Conservation (phyloP, 208 protist genomes). For the Leishmania turanica region DNA sequence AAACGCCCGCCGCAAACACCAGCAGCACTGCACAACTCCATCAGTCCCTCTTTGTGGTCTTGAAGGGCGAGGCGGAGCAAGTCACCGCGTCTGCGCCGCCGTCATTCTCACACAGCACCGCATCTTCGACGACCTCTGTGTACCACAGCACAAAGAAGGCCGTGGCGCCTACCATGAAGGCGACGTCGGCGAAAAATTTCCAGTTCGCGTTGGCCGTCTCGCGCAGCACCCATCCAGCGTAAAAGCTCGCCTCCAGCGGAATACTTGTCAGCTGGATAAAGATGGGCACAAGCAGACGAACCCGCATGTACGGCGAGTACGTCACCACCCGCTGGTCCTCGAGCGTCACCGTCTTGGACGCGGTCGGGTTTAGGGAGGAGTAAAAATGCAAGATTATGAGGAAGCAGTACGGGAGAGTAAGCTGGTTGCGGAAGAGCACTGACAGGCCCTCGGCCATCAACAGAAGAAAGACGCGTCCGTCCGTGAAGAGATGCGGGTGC, state of each 20-base stretch:
- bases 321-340: slow-evolving; percentile 34
- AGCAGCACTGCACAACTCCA: not conserved
- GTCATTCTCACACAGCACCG: not conserved
- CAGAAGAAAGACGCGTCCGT: slow-evolving; percentile 44
- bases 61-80: not conserved
- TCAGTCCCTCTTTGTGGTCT: not conserved
- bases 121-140: slow-evolving; percentile 39
- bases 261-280: slow-evolving; percentile 46
- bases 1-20: not conserved
- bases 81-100: not conserved
- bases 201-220: slow-evolving; percentile 78
- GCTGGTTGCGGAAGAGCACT: slow-evolving; percentile 43
- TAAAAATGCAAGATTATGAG: slow-evolving; percentile 65
- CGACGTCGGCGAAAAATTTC: slow-evolving; percentile 75
- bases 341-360: slow-evolving; percentile 28
- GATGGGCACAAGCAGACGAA: slow-evolving; percentile 56
- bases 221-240: slow-evolving; percentile 61
- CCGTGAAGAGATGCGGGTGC: slow-evolving; percentile 37
- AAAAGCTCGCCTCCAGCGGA: slow-evolving; percentile 68
- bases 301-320: slow-evolving; percentile 41
- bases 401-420: slow-evolving; percentile 54
- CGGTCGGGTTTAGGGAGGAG: slow-evolving; percentile 42
- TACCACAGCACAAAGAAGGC: slow-evolving; percentile 59
- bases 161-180: slow-evolving; percentile 33
- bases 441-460: slow-evolving; percentile 55